Conservation (phyloP, 331 rosid genomes). For the Spiraea crenata region DNA sequence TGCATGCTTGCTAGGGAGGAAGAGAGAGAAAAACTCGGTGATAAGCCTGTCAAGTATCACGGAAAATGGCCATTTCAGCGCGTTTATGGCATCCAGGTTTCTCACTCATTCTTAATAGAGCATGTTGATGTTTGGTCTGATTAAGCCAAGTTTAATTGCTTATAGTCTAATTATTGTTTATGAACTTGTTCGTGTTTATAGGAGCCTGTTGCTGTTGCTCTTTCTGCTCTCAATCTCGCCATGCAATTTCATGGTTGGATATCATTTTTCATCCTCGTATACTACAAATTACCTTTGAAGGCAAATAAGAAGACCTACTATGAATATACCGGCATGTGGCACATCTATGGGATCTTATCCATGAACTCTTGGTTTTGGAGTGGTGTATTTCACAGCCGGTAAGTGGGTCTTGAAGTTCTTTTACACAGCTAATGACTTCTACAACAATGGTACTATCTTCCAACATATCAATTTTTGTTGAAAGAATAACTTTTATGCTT, state of each 20-base stretch:
- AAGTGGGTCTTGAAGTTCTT: conserved; percentile 30
- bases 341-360: conserved; percentile 73
- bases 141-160: conserved; percentile 5
- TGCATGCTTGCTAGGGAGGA: conserved; percentile 91
- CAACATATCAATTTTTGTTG: neutral
- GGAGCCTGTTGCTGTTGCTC: conserved; percentile 95
- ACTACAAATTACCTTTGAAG: conserved; percentile 80
- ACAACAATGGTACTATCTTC: neutral
- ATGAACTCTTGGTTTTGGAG: conserved; percentile 97
- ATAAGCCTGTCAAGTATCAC: conserved; percentile 78
- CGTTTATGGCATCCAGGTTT: conserved; percentile 94
- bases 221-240: conserved; percentile 89
- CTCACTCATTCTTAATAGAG: conserved; percentile 15
- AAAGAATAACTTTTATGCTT: neutral
- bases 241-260: conserved; percentile 98
- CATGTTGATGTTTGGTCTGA: conserved; percentile 14
- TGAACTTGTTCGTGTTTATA: conserved; percentile 32
- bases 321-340: conserved; percentile 91
- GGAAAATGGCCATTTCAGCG: conserved; percentile 93
- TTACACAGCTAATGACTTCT: neutral
- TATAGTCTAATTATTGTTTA: conserved; percentile 20
- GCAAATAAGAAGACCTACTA: conserved; percentile 69
- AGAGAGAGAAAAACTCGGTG: conserved; percentile 72
- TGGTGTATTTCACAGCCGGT: conserved; percentile 90
- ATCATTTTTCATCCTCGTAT: conserved; percentile 83